phyloP scores from a whole-genome alignment of 1,284 basidiomycete species.

The Phenoliferia sp. region DNA sequence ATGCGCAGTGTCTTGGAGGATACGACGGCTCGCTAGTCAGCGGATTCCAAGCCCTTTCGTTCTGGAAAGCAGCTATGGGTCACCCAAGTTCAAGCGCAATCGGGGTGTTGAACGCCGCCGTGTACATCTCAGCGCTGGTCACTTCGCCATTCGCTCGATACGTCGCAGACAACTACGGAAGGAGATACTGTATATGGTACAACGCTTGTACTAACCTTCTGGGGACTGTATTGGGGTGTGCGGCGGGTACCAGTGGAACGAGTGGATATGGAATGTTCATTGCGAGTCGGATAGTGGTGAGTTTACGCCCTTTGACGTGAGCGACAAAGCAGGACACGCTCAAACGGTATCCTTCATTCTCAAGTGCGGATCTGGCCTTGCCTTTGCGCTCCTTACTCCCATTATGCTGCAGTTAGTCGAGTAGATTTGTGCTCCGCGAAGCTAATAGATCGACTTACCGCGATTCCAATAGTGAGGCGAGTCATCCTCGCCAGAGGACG shows the following conservation, averaged over 20 bases:
- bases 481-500: too few species aligned
- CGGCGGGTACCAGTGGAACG: background rate
- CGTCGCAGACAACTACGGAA: background rate
- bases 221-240: background rate
- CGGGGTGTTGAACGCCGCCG: background rate
- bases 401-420: too few species aligned
- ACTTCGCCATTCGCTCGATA: background rate
- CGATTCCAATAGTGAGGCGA: too few species aligned
- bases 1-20: background rate
- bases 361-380: too few species aligned
- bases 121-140: background rate
- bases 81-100: background rate
- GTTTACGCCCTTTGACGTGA: background rate
- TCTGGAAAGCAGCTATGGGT: background rate
- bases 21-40: constrained; percentile 2
- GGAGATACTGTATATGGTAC: background rate
- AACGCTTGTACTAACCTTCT: background rate
- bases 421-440: too few species aligned
- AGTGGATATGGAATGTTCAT: constrained; percentile 1
- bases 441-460: too few species aligned
- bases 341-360: too few species aligned
- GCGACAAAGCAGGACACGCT: too few species aligned
- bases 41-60: background rate
- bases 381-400: too few species aligned
- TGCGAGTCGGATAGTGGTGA: background rate